Base-by-base conservation (phyloP, 345 rosid species). In the Eucalyptus urophylla region DNA sequence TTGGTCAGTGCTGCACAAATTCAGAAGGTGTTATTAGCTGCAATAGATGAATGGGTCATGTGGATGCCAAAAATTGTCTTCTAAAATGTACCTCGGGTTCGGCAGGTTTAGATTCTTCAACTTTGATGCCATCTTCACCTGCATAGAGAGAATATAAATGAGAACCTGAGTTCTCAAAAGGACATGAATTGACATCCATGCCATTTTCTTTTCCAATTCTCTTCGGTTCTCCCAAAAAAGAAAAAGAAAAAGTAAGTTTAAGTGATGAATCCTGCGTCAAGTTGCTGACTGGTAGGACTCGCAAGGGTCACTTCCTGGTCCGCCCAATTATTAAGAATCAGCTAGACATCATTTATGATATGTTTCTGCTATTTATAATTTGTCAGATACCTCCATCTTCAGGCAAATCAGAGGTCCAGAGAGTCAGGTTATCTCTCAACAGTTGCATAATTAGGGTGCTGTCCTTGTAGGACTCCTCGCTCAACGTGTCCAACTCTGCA, bases 391-490 rank as follows among this genome's bases (percentile, higher is more conserved):
- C 99, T 95, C 98, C 98, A 92, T 98, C 99, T 93, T 98, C 99
- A 89, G 99, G 99, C 93, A 98, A 96, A 93, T 98, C 99, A 89
- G 98, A 96, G 91, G 99, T 98, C 99, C 99, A 98, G 85, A 98
- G 97, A 44, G 99, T 97, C 92, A 98, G 99, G 92, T 98, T 98
- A 88, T 98, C 99, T 95, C 99, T 96, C 67, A 98, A 92, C 88
- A 98, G 97, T 95, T 98, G 99, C 98, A 98, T 98, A 62, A 98
- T 98, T 91, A 98, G 94, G 85, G 99, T 98, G 94, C 99, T 98
- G 89, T 98, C 99, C 92, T 98, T 98, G 95, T 97, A 98, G 5
- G 99, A 98, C 90, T 98, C 99, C 94, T 97, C 99, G 54, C 97
- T 98, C 89, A 98, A 92, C 80, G 98, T 97, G 94, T 98, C 99